Base-by-base conservation (phyloP, 495 filamentous ascomycete genomes). In the Sordaria brevicollis region DNA sequence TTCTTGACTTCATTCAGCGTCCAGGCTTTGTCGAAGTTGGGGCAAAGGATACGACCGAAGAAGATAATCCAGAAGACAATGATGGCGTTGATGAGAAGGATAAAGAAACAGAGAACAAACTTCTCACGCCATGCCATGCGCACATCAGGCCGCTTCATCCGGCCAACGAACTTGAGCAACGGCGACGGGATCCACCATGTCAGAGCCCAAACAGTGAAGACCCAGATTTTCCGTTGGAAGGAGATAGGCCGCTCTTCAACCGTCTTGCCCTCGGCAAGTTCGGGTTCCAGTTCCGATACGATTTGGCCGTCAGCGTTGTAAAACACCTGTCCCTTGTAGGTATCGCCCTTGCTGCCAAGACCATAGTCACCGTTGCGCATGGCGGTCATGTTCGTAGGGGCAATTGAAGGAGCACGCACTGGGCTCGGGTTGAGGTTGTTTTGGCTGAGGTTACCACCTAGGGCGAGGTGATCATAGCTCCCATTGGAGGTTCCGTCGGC, bases 51-150 rank as follows among this genome's bases (percentile, higher is more conserved):
- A 38, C 84, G 86, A 62, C 94, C 93, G 71, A 99, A 93, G 35
- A 83, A 86, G 74, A 96, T 89, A 75, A 99, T 97, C 84, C 92
- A 97, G 81, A 99, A 99, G 65, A 97, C 86, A 71, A 99, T 87
- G 43, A 88, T 77, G 15, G 80, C 94, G 78, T 99, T 99, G 72
- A 97, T 80, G 35, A 98, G 73, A 29, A 92, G 76, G 71, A 99
- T 98, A 69, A 97, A 70, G 36, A 90, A 80, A 33, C 92, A 86
- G 10, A 99, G 83, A 5, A 97, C 89, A 41, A 99, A 39, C 80
- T 99, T 99, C 74, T 99, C 95, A 77, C 94, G 84, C 95, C 95
- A 99, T 5, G 95, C 95, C 88, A 98, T 91, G 1, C 95, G 91
- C 49, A 99, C 92, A 80, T 99, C 95, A 2, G 95, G 95, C 49